Evolutionary conservation across 225 moss, liverwort and hornwort genomes (phyloP), one percentile per base, ranked within the genome.

Genomic region (Straminergon stramineum): DNA sequence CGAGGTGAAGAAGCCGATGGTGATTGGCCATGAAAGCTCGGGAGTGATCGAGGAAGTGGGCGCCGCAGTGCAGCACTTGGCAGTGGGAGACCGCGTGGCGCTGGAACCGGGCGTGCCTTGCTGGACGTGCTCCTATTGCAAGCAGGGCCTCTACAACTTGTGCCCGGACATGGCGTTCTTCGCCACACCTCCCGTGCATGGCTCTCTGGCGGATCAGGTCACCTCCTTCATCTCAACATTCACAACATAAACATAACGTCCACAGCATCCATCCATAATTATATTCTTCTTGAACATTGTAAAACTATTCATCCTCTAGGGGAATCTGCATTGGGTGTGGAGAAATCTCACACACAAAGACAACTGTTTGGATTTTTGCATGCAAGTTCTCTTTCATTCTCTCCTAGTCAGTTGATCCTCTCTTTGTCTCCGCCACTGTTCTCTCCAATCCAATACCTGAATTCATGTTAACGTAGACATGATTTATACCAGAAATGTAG

Each of bases 131-230:
- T 90, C 90, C 67, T 87, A 84, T 22, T 98, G 98, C 88, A 97
- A 94, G 83, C 88, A 91, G 24, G 98, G 97, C 7, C 87, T 85
- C 17, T 98, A 98, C 92, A 98, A 98, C 62, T 89, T 98, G 75
- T 98, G 98, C 83, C 89, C 93, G 2, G 94, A 96, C n/a, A 98
- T 98, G 98, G 92, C 92, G 79, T 98, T 98, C 92, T 98, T 98
- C 68, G 98, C 97, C 37, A 98, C 98, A 10, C 98, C 98, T 37
- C 98, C 98, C 1, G 92, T 95, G 39, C 90, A 97, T 58, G 98
- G 98, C 81, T 95, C 98, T 31, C 92, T 98, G 22, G 97, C 98
- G 11, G 94, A 96, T 81, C 94, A 92, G 93, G 96, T 97, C 58
- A 81, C 39, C 55, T 51, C 62, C 15, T 30, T 76, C 86, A 23